phyloP scores from a whole-genome alignment of 345 rosid genomes.

The Eucalyptus urophylla region DNA sequence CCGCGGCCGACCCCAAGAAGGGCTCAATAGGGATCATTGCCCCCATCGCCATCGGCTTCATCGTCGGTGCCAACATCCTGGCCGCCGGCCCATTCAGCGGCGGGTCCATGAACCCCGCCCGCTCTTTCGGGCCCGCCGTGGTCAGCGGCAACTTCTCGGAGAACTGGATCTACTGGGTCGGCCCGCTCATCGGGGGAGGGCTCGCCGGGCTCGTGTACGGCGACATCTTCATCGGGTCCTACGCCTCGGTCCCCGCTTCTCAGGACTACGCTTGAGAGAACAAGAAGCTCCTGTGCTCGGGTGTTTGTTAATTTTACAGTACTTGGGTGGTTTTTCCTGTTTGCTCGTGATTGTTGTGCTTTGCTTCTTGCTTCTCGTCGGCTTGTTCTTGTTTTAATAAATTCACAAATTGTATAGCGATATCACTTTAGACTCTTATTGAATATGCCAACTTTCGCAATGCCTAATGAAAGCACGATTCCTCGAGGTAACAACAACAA shows the following conservation, averaged over 20 bases:
- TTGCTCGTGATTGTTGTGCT: neutral
- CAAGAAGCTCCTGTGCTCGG: neutral
- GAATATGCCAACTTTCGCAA: too few species aligned
- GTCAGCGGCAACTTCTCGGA: conserved; percentile 56
- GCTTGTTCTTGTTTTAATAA: neutral
- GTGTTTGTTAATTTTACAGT: neutral
- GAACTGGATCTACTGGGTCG: conserved; percentile 78
- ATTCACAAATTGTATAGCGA: neutral
- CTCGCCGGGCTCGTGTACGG: conserved; percentile 78
- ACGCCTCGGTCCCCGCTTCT: conserved; percentile 21
- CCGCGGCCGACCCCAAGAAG: conserved; percentile 78
- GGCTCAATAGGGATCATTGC: conserved; percentile 69
- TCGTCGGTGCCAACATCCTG: conserved; percentile 84
- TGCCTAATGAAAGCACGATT: accelerated
- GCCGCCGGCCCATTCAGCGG: conserved; percentile 95
- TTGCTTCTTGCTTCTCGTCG: neutral
- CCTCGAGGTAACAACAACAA: neutral
- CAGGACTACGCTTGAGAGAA: conserved; percentile 12
- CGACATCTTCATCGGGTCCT: conserved; percentile 56
- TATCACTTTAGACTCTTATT: neutral
- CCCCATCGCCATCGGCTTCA: conserved; percentile 79
- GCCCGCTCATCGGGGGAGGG: conserved; percentile 78
- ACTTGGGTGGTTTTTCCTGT: neutral
- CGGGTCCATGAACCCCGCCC: conserved; percentile 93
- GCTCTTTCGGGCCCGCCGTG: conserved; percentile 88